Conservation (phyloP, 148 eudicot genomes). For the Cornus florida region DNA sequence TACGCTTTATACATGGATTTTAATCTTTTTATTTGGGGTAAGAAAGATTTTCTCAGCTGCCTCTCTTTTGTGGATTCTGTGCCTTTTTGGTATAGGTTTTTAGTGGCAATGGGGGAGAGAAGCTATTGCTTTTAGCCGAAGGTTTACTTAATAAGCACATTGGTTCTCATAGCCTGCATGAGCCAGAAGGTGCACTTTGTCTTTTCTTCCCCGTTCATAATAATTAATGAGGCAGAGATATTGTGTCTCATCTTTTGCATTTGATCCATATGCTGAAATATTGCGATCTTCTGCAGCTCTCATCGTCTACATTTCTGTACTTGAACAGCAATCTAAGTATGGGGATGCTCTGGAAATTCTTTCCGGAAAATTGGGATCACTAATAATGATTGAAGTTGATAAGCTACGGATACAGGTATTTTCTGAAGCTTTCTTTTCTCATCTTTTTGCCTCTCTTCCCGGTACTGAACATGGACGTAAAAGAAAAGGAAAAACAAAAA, state of each 20-base stretch:
- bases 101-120: slow-evolving; percentile 63
- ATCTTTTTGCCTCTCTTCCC: neutral
- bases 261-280: slow-evolving; percentile 15
- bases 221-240: neutral
- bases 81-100: slow-evolving; percentile 45
- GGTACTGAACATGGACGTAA: neutral
- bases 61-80: neutral
- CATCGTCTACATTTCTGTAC: slow-evolving; percentile 73
- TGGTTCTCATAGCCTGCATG: slow-evolving; percentile 79
- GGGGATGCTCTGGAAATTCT: slow-evolving; percentile 82
- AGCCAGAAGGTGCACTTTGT: slow-evolving; percentile 76
- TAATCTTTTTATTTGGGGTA: neutral
- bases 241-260: neutral
- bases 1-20: neutral
- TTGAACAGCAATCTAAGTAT: slow-evolving; percentile 85
- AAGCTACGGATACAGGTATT: slow-evolving; percentile 84
- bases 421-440: slow-evolving; percentile 20
- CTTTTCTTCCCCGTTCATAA: neutral
- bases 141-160: slow-evolving; percentile 90
- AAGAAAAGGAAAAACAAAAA: neutral
- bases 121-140: slow-evolving; percentile 81
- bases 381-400: slow-evolving; percentile 79
- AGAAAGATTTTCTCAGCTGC: neutral
- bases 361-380: slow-evolving; percentile 80
- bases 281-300: slow-evolving; percentile 68